These are phyloP conservation scores for Cyclotella baltica DNA, from an alignment of 108 stramenopile species.

Conservation along the genomic window DNA sequence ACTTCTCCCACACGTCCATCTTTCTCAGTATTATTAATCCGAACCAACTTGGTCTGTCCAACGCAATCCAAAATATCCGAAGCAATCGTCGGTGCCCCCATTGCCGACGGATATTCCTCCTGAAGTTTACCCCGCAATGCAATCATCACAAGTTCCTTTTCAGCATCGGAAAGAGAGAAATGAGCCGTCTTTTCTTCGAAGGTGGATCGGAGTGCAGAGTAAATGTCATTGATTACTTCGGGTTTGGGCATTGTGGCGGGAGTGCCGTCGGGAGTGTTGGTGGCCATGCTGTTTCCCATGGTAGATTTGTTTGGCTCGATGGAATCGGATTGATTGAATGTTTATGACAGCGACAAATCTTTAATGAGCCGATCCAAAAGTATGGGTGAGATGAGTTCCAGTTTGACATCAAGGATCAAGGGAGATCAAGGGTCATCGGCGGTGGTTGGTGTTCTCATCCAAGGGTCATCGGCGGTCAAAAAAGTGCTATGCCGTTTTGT, in stretches of 20 bases:
- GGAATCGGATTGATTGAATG: no score
- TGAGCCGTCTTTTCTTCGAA: background rate
- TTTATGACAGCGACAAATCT: no score
- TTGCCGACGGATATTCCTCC: background rate
- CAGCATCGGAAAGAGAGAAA: background rate
- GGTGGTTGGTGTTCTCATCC: no score
- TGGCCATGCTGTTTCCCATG: background rate
- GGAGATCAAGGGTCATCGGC: no score
- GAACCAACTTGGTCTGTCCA: slow-evolving; percentile 1
- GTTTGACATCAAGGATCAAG: no score
- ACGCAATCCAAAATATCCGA: background rate
- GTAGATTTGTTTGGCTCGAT: background rate
- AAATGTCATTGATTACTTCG: slow-evolving; percentile 1
- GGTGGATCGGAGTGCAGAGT: background rate
- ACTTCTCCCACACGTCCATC: slow-evolving; percentile 6
- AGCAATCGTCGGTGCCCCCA: background rate
- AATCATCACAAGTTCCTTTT: slow-evolving; percentile 1
- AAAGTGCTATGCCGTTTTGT: no score
- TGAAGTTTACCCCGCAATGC: background rate
- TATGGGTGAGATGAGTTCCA: no score
- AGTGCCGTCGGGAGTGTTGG: background rate
- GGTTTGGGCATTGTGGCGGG: background rate
- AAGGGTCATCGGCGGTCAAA: no score
- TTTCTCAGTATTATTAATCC: slow-evolving; percentile 11
- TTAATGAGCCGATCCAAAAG: no score